phyloP scores from a whole-genome alignment of 2,329 filamentous ascomycete genomes.

The Neopestalotiopsis sp. region DNA sequence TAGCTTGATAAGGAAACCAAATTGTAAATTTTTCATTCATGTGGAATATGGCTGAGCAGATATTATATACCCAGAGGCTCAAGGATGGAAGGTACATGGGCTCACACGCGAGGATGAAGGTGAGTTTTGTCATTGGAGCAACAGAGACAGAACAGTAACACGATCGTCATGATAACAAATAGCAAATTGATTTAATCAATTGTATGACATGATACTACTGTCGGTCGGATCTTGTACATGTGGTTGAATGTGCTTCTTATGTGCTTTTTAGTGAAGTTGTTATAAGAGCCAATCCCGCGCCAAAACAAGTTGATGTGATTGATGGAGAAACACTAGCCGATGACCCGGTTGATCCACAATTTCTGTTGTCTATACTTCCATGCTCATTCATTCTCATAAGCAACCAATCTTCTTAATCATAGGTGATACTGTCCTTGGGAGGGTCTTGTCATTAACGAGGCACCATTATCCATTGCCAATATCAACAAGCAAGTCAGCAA shows the following conservation, averaged over 20 bases:
- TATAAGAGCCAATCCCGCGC: no score
- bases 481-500: background rate
- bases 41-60: background rate
- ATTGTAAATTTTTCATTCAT: background rate
- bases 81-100: background rate
- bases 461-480: no score
- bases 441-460: no score
- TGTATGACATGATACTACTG: background rate
- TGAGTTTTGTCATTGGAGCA: background rate
- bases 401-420: background rate
- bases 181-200: background rate
- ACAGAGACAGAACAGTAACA: background rate
- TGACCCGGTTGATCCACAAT: background rate
- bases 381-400: no score
- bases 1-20: background rate
- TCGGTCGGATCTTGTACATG: no score
- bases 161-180: background rate
- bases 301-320: conserved; percentile 21
- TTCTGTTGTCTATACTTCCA: background rate
- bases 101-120: background rate
- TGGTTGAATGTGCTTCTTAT: no score
- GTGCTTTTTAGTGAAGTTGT: no score
- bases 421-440: no score
- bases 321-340: conserved; percentile 26
- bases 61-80: background rate